phyloP scores from a whole-genome alignment of 164 flowering plant species.

The Berberis vulgaris region DNA sequence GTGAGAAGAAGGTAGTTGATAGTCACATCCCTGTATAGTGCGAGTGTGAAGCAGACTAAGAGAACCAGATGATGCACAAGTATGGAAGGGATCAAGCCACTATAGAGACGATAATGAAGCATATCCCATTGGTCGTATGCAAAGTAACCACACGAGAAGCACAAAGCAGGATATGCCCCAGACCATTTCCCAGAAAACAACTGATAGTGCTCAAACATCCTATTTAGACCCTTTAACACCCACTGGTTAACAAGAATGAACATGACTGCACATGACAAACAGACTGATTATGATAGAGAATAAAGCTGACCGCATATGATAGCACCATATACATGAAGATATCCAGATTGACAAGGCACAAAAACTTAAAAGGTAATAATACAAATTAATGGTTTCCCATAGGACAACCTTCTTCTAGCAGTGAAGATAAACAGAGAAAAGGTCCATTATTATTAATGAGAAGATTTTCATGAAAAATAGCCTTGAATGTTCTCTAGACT shows the following conservation, averaged over 20 bases:
- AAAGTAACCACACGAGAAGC: constrained; percentile 93
- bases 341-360: not conserved
- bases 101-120: constrained; percentile 68
- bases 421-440: no score
- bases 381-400: no score
- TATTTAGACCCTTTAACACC: constrained; percentile 21
- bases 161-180: constrained; percentile 68
- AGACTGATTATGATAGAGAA: not conserved
- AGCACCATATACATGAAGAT: not conserved
- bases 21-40: constrained; percentile 77
- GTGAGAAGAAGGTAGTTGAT: constrained; percentile 95
- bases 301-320: not conserved
- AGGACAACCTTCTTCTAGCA: no score
- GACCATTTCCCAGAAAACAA: constrained; percentile 64
- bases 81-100: constrained; percentile 78
- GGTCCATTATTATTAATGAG: no score
- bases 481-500: no score
- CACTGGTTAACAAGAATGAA: constrained; percentile 56
- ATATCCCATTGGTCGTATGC: constrained; percentile 97
- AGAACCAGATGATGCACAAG: constrained; percentile 79
- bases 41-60: constrained; percentile 84
- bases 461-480: no score
- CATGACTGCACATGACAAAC: constrained; percentile 42
- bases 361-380: no score
- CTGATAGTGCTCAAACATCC: constrained; percentile 81